Percentiles rank a stretch among this genome's conserved stretches.
phyloP scores from a whole-genome alignment of 108 stramenopile genomes.

The Chaetoceros muelleri region DNA sequence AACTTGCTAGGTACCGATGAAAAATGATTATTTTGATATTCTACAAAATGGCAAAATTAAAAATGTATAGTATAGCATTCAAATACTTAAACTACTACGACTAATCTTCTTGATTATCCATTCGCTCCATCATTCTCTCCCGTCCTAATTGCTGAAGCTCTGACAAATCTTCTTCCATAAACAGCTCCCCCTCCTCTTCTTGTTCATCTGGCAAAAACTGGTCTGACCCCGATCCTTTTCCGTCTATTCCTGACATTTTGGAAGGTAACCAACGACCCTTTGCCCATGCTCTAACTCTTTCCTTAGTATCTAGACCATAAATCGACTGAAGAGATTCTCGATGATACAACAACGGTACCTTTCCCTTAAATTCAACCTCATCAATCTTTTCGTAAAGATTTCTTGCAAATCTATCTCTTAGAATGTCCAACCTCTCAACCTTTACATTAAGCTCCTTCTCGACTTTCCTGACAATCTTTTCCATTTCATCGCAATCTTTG shows the following conservation, averaged over 20 bases:
- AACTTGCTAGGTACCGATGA: too few relatives aligned
- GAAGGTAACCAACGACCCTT: constrained; percentile 50
- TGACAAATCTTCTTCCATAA: neutral
- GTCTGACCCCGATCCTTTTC: neutral
- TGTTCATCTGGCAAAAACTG: neutral
- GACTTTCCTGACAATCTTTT: constrained; percentile 37
- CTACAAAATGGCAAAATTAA: too few relatives aligned
- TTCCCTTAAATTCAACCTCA: constrained; percentile 19
- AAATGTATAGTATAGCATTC: too few relatives aligned
- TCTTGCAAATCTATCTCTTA: constrained; percentile 33
- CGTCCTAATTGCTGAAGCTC: neutral
- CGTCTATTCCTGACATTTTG: neutral
- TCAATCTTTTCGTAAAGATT: constrained; percentile 37
- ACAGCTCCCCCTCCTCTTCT: neutral
- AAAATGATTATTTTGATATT: too few relatives aligned
- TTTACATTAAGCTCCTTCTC: constrained; percentile 47
- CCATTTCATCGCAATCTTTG: constrained; percentile 63
- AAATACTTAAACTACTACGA: too few relatives aligned
- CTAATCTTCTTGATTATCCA: neutral
- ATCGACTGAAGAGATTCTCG: constrained; percentile 56
- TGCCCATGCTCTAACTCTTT: constrained; percentile 59
- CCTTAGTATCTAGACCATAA: constrained; percentile 20
- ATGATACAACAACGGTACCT: constrained; percentile 60
- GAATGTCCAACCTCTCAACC: constrained; percentile 58
- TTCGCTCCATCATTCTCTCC: neutral